Evolutionary conservation across 1,139 yeast species (phyloP).

Genomic region (Yamadazyma songkhlaensis): DNA sequence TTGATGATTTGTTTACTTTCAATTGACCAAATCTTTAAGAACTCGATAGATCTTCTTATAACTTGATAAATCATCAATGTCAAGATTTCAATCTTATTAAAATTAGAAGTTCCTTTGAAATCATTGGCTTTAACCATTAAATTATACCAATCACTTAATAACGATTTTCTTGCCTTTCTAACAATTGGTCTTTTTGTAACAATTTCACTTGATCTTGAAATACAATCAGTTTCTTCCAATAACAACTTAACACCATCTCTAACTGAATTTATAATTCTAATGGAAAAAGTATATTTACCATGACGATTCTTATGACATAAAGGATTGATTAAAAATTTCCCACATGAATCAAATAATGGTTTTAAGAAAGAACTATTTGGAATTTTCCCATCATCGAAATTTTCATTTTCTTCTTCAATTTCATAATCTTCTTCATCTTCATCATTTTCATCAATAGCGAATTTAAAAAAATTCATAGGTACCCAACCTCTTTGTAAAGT

Average conservation of each 20-base stretch:
- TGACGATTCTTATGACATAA: conserved; percentile 44
- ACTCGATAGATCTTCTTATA: conserved; percentile 65
- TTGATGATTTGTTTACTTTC: conserved; percentile 48
- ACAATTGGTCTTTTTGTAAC: conserved; percentile 71
- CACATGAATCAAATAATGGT: conserved; percentile 69
- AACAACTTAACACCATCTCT: conserved; percentile 82
- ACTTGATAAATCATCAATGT: conserved; percentile 75
- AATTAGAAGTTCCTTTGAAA: conserved; percentile 68
- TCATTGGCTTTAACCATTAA: conserved; percentile 85
- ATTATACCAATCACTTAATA: conserved; percentile 89
- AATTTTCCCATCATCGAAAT: conserved; percentile 20
- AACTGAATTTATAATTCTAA: conserved; percentile 43
- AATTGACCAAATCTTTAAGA: conserved; percentile 72
- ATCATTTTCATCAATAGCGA: conserved; percentile 48
- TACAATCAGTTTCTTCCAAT: conserved; percentile 75
- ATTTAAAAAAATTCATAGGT: conserved; percentile 83
- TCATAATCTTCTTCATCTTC: conserved; percentile 14
- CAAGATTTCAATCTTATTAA: conserved; percentile 64
- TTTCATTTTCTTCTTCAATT: conserved; percentile 18
- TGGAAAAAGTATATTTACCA: conserved; percentile 46
- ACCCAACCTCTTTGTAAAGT: conserved; percentile 90
- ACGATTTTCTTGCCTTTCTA: conserved; percentile 69
- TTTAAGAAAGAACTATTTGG: conserved; percentile 49
- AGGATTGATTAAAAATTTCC: conserved; percentile 72
- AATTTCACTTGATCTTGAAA: conserved; percentile 77